Conservation (phyloP, 2,329 filamentous ascomycete genomes). For the Orbilia oligospora region DNA sequence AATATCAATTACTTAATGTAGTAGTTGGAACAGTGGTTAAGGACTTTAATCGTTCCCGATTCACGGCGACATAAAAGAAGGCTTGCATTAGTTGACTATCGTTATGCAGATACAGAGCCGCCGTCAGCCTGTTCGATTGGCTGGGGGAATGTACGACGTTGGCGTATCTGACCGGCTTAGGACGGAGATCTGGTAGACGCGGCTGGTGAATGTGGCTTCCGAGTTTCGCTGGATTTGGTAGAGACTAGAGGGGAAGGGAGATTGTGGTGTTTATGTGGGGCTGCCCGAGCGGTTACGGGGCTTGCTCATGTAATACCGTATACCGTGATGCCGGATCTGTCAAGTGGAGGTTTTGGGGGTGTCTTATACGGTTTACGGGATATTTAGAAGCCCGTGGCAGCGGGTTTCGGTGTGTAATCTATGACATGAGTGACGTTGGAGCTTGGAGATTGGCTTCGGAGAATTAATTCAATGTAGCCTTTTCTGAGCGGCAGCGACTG, state of each 20-base stretch:
- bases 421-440: not conserved
- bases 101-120: slow-evolving; percentile 7
- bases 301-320: not conserved
- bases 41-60: not conserved
- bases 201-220: slow-evolving; percentile 13
- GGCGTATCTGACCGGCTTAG: slow-evolving; percentile 14
- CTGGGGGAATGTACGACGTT: slow-evolving; percentile 3
- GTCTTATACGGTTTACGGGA: slow-evolving; percentile 1
- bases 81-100: slow-evolving; percentile 18
- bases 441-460: not conserved
- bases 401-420: not conserved
- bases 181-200: slow-evolving; percentile 20
- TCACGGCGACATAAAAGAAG: not conserved
- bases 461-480: slow-evolving; percentile 2
- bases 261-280: not conserved
- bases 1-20: slow-evolving; percentile 4
- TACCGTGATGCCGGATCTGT: slow-evolving; percentile 8
- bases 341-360: not conserved
- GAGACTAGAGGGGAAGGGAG: not conserved
- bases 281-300: slow-evolving; percentile 23
- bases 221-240: not conserved
- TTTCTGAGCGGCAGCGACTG: not conserved
- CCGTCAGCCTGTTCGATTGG: slow-evolving; percentile 4
- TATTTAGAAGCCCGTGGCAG: not conserved
- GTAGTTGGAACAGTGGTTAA: not conserved